A percentile compares a stretch with the other conserved stretches of the same genome.
Conservation (phyloP, 2,329 filamentous ascomycete species). For the Fusarium poae region DNA sequence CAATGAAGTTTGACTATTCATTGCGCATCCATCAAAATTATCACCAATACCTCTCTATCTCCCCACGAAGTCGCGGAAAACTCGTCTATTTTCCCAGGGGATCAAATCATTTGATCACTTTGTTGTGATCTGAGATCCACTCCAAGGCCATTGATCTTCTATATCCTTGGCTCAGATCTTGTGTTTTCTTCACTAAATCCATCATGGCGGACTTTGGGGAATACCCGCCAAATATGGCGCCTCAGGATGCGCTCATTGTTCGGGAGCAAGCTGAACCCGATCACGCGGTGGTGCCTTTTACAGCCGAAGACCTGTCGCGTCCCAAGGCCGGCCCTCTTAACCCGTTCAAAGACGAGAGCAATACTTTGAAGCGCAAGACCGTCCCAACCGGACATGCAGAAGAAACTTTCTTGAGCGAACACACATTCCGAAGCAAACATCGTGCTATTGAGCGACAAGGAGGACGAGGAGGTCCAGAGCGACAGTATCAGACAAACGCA, state of each 20-base stretch:
- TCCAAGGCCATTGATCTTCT: background rate
- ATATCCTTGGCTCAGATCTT: background rate
- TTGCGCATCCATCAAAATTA: conserved; percentile 28
- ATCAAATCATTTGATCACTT: background rate
- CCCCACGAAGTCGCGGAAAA: background rate
- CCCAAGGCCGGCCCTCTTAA: conserved; percentile 77
- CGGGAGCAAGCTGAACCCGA: conserved; percentile 67
- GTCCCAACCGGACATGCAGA: conserved; percentile 87
- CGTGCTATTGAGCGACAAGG: conserved; percentile 80
- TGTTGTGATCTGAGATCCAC: background rate
- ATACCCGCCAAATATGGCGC: conserved; percentile 75
- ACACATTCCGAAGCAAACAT: conserved; percentile 89
- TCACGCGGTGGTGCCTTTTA: conserved; percentile 73
- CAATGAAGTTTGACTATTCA: conserved; percentile 11
- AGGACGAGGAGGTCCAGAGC: conserved; percentile 67
- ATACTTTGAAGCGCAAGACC: conserved; percentile 79
- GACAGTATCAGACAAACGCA: conserved; percentile 66
- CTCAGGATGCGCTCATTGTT: conserved; percentile 72
- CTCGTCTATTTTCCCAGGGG: background rate
- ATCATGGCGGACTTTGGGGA: conserved; percentile 72
- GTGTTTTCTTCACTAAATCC: background rate
- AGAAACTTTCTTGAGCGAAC: conserved; percentile 90
- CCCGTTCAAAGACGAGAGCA: conserved; percentile 76
- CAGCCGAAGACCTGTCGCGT: conserved; percentile 78
- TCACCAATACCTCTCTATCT: background rate